A percentile compares a stretch with the other conserved stretches of the same genome.
Conservation (phyloP, 2,329 filamentous ascomycete species). For the Cladosporium austrohemisphaericum region DNA sequence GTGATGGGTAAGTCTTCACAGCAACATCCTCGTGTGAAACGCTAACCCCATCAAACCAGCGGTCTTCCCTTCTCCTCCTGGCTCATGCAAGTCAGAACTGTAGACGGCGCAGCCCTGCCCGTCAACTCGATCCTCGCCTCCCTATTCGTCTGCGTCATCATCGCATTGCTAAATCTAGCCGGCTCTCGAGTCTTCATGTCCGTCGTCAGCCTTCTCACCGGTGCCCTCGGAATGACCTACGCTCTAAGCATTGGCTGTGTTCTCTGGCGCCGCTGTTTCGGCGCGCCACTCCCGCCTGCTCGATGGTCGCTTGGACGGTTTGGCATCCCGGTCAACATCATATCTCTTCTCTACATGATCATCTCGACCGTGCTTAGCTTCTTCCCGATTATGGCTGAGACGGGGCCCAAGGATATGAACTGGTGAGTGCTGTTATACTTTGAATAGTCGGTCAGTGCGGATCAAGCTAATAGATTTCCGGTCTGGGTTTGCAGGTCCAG, state of each 20-base stretch:
- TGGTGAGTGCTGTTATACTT: constrained; percentile 14
- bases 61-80: constrained; percentile 37
- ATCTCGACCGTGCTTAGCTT: constrained; percentile 25
- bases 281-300: constrained; percentile 23
- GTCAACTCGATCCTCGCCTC: constrained; percentile 27
- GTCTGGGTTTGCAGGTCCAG: constrained; percentile 10
- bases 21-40: background rate
- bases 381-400: constrained; percentile 23
- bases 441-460: background rate
- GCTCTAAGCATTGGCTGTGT: constrained; percentile 26
- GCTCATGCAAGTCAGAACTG: constrained; percentile 22
- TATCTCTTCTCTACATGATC: constrained; percentile 22
- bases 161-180: constrained; percentile 33
- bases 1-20: constrained; percentile 27
- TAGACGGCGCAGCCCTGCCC: constrained; percentile 27
- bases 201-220: constrained; percentile 37
- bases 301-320: constrained; percentile 24
- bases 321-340: constrained; percentile 20
- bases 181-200: constrained; percentile 41
- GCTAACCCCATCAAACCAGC: constrained; percentile 6
- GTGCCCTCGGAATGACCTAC: constrained; percentile 34
- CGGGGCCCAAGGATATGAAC: constrained; percentile 24
- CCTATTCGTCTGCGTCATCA: constrained; percentile 24
- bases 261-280: constrained; percentile 24
- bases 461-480: constrained; percentile 23